Evolutionary conservation across 495 filamentous ascomycete genomes (phyloP).

Genomic region (Hapsidospora chrysogenum): DNA sequence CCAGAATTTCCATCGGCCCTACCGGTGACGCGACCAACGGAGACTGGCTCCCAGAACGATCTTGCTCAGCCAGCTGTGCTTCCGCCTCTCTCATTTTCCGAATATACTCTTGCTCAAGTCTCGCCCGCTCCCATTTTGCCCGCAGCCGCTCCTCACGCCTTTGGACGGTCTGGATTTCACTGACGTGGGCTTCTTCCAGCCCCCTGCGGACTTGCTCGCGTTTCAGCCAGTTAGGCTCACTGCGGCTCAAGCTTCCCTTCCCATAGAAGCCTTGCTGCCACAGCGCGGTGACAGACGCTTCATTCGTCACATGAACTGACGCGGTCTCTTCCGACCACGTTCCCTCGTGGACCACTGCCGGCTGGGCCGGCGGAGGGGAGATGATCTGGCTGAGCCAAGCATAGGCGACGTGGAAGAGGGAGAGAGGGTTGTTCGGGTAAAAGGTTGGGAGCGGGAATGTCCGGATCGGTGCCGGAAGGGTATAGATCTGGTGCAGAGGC

Average conservation of each 20-base stretch:
- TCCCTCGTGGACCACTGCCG: conserved; percentile 45
- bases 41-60: conserved; percentile 9
- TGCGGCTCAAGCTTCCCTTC: conserved; percentile 80
- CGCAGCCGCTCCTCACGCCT: conserved; percentile 65
- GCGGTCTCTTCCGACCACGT: conserved; percentile 64
- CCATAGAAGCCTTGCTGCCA: conserved; percentile 97
- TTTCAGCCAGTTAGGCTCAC: conserved; percentile 84
- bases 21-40: too few species aligned
- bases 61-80: conserved; percentile 16
- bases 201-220: conserved; percentile 60
- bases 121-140: conserved; percentile 82
- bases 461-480: conserved; percentile 59
- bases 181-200: conserved; percentile 32
- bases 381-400: conserved; percentile 59
- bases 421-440: conserved; percentile 85
- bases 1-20: conserved; percentile 12
- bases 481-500: conserved; percentile 53
- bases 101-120: conserved; percentile 62
- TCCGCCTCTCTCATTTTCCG: conserved; percentile 52
- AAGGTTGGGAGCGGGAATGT: conserved; percentile 71
- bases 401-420: conserved; percentile 60
- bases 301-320: conserved; percentile 72
- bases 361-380: conserved; percentile 48
- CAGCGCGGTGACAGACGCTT: conserved; percentile 53
- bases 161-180: conserved; percentile 61